Evolutionary conservation across 768 basidiomycete genomes (phyloP).

Genomic region (Suillus decipiens): DNA sequence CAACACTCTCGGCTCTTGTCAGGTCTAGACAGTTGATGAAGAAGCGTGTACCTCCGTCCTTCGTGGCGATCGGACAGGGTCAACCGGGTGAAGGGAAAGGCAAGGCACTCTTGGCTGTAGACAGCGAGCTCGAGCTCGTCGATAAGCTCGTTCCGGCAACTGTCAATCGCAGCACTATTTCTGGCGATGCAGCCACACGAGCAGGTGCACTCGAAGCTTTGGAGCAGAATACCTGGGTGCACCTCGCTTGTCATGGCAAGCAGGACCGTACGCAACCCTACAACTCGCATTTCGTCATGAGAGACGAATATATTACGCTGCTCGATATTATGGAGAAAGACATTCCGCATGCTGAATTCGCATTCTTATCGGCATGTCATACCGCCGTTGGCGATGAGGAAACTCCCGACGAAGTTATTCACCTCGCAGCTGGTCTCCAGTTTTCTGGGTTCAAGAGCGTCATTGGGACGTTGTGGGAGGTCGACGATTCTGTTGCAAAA

Average conservation of each 20-base stretch:
- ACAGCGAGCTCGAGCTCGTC: not conserved
- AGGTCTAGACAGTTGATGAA: not conserved
- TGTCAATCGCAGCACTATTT: not conserved
- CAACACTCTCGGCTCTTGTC: not conserved
- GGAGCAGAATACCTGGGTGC: slow-evolving; percentile 16
- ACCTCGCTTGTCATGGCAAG: slow-evolving; percentile 41
- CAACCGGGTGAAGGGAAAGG: too few species aligned
- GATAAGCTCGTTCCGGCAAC: not conserved
- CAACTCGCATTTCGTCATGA: slow-evolving; percentile 1
- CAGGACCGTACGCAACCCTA: slow-evolving; percentile 25
- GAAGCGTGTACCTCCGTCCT: not conserved
- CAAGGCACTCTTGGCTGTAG: too few species aligned
- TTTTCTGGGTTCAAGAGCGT: too few species aligned
- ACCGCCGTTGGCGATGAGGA: too few species aligned
- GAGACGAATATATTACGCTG: too few species aligned
- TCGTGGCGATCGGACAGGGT: not conserved
- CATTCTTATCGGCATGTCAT: too few species aligned
- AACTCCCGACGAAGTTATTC: too few species aligned
- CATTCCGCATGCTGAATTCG: too few species aligned
- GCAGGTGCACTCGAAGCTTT: slow-evolving; percentile 1
- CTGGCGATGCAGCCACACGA: not conserved
- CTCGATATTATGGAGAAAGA: too few species aligned
- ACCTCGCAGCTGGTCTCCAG: too few species aligned
- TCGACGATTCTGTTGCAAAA: too few species aligned
- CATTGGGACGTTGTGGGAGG: too few species aligned